Conservation (phyloP, 2,329 filamentous ascomycete species). For the Elsinoe necatrix region DNA sequence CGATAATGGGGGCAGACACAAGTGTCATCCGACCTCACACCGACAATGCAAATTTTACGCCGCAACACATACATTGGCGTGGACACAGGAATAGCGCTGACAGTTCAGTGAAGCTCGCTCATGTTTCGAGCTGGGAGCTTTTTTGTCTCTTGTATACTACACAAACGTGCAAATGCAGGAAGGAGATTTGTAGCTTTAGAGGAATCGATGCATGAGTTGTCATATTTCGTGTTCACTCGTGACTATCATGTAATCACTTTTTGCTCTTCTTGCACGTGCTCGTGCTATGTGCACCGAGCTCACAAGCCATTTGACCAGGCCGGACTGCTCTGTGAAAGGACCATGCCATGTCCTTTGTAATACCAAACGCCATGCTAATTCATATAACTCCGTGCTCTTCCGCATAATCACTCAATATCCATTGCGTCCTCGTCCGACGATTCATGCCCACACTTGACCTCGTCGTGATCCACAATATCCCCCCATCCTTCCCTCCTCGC, state of each 20-base stretch:
- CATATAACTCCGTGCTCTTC: background rate
- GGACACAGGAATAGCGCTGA: background rate
- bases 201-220: background rate
- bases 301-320: background rate
- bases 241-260: background rate
- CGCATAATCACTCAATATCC: slow-evolving; percentile 45
- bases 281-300: background rate
- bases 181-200: background rate
- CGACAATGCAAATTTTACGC: too few species aligned
- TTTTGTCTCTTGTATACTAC: slow-evolving; percentile 6
- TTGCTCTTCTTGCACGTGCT: background rate
- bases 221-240: background rate
- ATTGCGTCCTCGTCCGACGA: slow-evolving; percentile 54
- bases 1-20: background rate
- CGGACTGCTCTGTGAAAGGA: background rate
- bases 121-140: background rate
- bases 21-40: too few species aligned
- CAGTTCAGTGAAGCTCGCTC: background rate
- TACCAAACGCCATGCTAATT: background rate
- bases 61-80: background rate
- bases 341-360: background rate
- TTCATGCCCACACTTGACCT: slow-evolving; percentile 17
- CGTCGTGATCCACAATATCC: slow-evolving; percentile 24
- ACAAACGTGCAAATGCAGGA: background rate
- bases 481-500: slow-evolving; percentile 54